phyloP scores from a whole-genome alignment of 1,284 basidiomycete species.

The Irpex sp. region DNA sequence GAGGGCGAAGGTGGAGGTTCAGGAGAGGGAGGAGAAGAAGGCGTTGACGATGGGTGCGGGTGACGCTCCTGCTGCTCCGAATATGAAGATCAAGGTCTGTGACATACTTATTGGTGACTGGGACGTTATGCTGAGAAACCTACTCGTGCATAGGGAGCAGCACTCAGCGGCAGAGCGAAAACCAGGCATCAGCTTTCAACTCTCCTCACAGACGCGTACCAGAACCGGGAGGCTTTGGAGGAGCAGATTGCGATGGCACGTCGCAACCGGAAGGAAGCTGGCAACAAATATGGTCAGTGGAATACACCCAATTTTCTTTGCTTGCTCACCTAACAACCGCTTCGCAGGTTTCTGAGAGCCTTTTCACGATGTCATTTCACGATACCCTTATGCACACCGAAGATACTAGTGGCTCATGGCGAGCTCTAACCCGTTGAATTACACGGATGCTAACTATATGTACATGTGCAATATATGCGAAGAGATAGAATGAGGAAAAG shows the following conservation, averaged over 20 bases:
- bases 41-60: conserved; percentile 55
- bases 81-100: conserved; percentile 68
- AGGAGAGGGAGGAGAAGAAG: conserved; percentile 69
- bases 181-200: conserved; percentile 73
- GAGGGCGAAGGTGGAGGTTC: conserved; percentile 59
- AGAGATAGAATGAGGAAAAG: conserved; percentile 5
- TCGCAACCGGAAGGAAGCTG: conserved; percentile 78
- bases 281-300: conserved; percentile 74
- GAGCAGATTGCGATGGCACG: conserved; percentile 75
- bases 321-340: background rate
- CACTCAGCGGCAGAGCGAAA: conserved; percentile 60
- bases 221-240: conserved; percentile 72
- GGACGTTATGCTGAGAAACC: background rate
- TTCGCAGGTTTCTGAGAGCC: conserved; percentile 5
- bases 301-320: background rate
- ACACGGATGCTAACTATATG: conserved; percentile 6
- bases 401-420: background rate
- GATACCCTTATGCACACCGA: background rate
- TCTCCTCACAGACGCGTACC: conserved; percentile 69
- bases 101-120: background rate
- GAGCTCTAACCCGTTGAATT: background rate
- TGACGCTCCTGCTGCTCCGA: conserved; percentile 52
- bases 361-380: background rate
- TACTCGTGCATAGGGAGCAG: conserved; percentile 47
- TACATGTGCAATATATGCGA: conserved; percentile 12